Percentiles rank a stretch among this genome's conserved stretches.
phyloP scores from a whole-genome alignment of 2,329 filamentous ascomycete genomes.

The Aspergillus unguis region DNA sequence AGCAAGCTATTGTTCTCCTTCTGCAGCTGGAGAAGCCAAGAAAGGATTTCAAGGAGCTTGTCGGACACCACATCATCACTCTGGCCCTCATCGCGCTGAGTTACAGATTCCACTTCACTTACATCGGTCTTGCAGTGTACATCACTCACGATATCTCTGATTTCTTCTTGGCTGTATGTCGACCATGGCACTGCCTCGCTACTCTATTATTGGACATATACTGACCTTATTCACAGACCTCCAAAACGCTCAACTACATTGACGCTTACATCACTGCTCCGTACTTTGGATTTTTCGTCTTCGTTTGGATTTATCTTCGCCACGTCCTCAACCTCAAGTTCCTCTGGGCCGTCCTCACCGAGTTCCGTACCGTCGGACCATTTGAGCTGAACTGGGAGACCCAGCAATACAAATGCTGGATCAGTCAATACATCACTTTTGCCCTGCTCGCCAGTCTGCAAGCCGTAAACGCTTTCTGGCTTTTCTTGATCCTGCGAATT shows the following conservation, averaged over 20 bases:
- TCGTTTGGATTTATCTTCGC: slow-evolving; percentile 82
- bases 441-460: slow-evolving; percentile 44
- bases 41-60: slow-evolving; percentile 93
- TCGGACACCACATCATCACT: slow-evolving; percentile 87
- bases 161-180: slow-evolving; percentile 83
- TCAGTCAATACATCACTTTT: slow-evolving; percentile 48
- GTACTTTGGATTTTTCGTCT: slow-evolving; percentile 80
- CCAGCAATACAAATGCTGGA: slow-evolving; percentile 49
- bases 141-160: slow-evolving; percentile 92
- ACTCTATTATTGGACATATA: not conserved
- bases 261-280: slow-evolving; percentile 73
- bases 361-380: slow-evolving; percentile 47
- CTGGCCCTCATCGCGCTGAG: slow-evolving; percentile 77
- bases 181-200: not conserved
- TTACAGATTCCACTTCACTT: slow-evolving; percentile 95
- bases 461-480: slow-evolving; percentile 47
- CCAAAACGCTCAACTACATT: slow-evolving; percentile 88
- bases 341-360: slow-evolving; percentile 46
- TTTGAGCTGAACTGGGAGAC: slow-evolving; percentile 50
- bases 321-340: slow-evolving; percentile 61
- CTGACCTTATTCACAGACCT: slow-evolving; percentile 56
- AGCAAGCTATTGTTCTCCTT: slow-evolving; percentile 84
- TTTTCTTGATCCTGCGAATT: slow-evolving; percentile 46
- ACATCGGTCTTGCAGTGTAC: slow-evolving; percentile 90
- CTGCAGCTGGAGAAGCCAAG: slow-evolving; percentile 87